These are phyloP conservation scores for Sclerotiophoma versabilis DNA, from an alignment of 2,329 filamentous ascomycete genomes.

Conservation along the genomic window DNA sequence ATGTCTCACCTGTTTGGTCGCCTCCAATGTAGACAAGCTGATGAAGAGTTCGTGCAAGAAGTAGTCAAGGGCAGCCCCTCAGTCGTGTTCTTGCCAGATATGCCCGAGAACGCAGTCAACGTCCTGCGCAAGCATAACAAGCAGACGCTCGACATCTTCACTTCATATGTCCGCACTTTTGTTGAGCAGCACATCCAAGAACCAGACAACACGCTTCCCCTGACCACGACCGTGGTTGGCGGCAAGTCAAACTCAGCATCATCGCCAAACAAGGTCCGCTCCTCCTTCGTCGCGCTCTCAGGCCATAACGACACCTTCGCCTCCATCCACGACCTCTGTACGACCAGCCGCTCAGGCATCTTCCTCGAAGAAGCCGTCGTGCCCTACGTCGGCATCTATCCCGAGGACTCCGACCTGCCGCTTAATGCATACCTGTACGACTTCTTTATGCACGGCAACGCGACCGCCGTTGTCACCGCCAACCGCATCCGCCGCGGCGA, in stretches of 20 bases:
- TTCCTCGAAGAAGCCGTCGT: slow-evolving; percentile 79
- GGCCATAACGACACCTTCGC: slow-evolving; percentile 70
- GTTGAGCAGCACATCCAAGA: slow-evolving; percentile 67
- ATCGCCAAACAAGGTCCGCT: slow-evolving; percentile 60
- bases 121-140: slow-evolving; percentile 69
- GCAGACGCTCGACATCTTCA: slow-evolving; percentile 71
- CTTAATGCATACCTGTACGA: slow-evolving; percentile 76
- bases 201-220: slow-evolving; percentile 64
- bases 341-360: slow-evolving; percentile 69
- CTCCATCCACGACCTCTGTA: slow-evolving; percentile 72
- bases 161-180: slow-evolving; percentile 72
- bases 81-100: slow-evolving; percentile 67
- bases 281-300: slow-evolving; percentile 75
- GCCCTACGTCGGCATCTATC: slow-evolving; percentile 70
- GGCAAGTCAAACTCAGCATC: slow-evolving; percentile 34
- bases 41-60: slow-evolving; percentile 57
- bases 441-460: slow-evolving; percentile 77
- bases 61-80: slow-evolving; percentile 66
- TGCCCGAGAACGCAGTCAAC: slow-evolving; percentile 65
- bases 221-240: slow-evolving; percentile 61
- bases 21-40: slow-evolving; percentile 57
- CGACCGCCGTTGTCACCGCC: slow-evolving; percentile 64
- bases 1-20: slow-evolving; percentile 76
- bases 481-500: slow-evolving; percentile 73
- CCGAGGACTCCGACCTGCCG: slow-evolving; percentile 60